Conservation (phyloP, 2,329 filamentous ascomycete genomes). For the Epichloe coenophiala region DNA sequence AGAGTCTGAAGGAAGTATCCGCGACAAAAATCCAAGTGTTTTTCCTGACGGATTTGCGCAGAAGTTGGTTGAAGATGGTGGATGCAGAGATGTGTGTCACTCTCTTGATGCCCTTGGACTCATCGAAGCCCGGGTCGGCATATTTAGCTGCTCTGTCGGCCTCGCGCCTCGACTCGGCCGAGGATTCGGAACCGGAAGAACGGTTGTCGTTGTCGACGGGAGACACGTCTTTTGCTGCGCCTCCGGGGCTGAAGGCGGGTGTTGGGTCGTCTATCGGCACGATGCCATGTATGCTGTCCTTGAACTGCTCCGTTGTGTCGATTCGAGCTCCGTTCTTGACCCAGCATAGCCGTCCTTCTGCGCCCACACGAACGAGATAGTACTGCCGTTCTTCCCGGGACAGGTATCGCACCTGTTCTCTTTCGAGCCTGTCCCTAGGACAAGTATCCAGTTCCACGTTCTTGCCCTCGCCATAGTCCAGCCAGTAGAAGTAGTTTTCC, state of each 20-base stretch:
- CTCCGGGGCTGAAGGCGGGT: conserved; percentile 31
- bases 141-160: conserved; percentile 51
- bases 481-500: conserved; percentile 91
- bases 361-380: conserved; percentile 68
- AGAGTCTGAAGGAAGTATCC: conserved; percentile 72
- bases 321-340: conserved; percentile 69
- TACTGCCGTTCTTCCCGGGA: conserved; percentile 67
- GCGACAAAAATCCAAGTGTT: conserved; percentile 92
- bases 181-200: conserved; percentile 21
- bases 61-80: conserved; percentile 63
- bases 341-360: conserved; percentile 68
- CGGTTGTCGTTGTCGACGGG: conserved; percentile 7
- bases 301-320: conserved; percentile 61
- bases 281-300: conserved; percentile 66
- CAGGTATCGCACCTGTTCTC: conserved; percentile 72
- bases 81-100: conserved; percentile 54
- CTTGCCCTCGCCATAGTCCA: conserved; percentile 68
- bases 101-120: conserved; percentile 40
- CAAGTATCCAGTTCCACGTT: conserved; percentile 57
- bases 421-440: conserved; percentile 59
- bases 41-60: conserved; percentile 66
- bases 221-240: conserved; percentile 4
- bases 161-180: conserved; percentile 34
- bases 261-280: conserved; percentile 48
- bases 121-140: conserved; percentile 47